A percentile compares a stretch with the other conserved stretches of the same genome.
Evolutionary conservation across 441 rosid genomes (phyloP).

Genomic region (Corymbia citriodora): DNA sequence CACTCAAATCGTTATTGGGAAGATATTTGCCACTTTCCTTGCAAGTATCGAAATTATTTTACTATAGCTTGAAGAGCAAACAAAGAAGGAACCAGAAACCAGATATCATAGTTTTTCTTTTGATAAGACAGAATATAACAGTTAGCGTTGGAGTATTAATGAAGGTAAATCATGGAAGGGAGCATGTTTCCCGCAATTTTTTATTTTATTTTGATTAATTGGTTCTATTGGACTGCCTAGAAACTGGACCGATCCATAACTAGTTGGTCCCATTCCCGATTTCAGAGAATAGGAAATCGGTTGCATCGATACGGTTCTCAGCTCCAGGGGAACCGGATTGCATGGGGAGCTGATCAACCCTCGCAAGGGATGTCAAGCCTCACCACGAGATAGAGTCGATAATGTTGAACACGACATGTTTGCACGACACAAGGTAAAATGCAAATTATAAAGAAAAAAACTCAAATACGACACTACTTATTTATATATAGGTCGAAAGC

Average conservation of each 20-base stretch:
- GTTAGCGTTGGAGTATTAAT: neutral
- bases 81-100: neutral
- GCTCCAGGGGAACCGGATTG: no score
- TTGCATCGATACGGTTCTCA: no score
- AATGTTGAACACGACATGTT: accelerated
- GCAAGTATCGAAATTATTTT: neutral
- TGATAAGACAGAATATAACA: neutral
- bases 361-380: no score
- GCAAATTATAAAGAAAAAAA: no score
- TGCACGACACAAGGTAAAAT: no score
- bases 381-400: no score
- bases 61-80: neutral
- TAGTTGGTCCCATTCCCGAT: no score
- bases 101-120: neutral
- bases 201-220: no score
- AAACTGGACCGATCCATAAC: no score
- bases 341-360: no score
- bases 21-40: neutral
- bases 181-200: neutral
- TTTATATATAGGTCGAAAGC: accelerated
- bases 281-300: no score
- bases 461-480: accelerated
- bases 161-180: neutral
- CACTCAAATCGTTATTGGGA: neutral
- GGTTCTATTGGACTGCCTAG: no score